Evolutionary conservation across 2,329 filamentous ascomycete species (phyloP).

Genomic region (Rhynchosporium secalis): DNA sequence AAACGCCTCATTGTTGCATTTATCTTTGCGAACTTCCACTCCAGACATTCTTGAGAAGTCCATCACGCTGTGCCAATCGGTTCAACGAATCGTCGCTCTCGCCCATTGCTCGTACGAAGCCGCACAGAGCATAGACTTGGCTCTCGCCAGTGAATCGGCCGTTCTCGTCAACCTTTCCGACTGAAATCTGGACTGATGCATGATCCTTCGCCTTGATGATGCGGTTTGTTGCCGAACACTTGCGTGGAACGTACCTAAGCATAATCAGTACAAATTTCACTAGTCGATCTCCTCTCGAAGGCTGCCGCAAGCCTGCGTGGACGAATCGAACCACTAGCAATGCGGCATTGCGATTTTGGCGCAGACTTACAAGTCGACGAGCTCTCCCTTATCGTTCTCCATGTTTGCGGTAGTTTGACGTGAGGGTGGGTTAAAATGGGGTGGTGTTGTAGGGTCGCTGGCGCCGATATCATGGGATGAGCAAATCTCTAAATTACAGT

Average conservation of each 20-base stretch:
- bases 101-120: slow-evolving; percentile 96
- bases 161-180: slow-evolving; percentile 99
- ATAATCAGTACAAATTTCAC: slow-evolving; percentile 19
- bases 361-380: slow-evolving; percentile 89
- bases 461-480: slow-evolving; percentile 6
- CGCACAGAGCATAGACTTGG: slow-evolving; percentile 95
- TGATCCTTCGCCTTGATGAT: slow-evolving; percentile 99
- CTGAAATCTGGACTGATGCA: slow-evolving; percentile 93
- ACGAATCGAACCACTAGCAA: background rate
- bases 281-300: background rate
- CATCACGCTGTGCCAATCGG: slow-evolving; percentile 92
- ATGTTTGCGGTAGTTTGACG: slow-evolving; percentile 62
- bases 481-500: slow-evolving; percentile 27
- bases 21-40: slow-evolving; percentile 52
- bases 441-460: slow-evolving; percentile 17
- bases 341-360: slow-evolving; percentile 8
- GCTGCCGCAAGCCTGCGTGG: background rate
- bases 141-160: slow-evolving; percentile 92
- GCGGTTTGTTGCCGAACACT: slow-evolving; percentile 98
- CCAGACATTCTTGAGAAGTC: slow-evolving; percentile 97
- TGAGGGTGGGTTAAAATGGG: slow-evolving; percentile 20
- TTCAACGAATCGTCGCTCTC: slow-evolving; percentile 97
- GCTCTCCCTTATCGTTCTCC: slow-evolving; percentile 99
- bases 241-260: slow-evolving; percentile 91
- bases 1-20: slow-evolving; percentile 36